Base-by-base conservation (phyloP, 2,329 filamentous ascomycete genomes). In the Erysiphe neolycopersici region DNA sequence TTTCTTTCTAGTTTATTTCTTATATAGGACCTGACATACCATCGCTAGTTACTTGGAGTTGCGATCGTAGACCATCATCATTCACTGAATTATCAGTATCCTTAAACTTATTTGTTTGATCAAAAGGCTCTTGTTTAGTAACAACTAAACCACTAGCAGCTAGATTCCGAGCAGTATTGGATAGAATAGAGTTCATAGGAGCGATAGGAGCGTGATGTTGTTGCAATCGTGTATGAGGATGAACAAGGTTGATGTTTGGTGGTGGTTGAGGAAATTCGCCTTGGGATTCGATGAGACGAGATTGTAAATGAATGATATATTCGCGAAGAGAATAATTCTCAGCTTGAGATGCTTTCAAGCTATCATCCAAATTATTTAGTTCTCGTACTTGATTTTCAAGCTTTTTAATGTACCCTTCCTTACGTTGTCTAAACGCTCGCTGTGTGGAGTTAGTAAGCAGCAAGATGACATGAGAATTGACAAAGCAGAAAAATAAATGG, bases 391-490 rank as follows among this genome's bases (percentile, higher is more conserved):
- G 82, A 57, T 89, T 79, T 61, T 98, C 89, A 6, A 98, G 70
- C 59, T 92, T 91, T 65, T 92, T 92, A 60, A 98, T 98, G 59
- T 98, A 94, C 39, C 82, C 81, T 61, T 98, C 89, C 59, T 98
- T 98, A 49, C 89, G 79, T 62, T 95, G 85, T 37, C 89, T 81
- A 62, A 98, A 98, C 37, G 89, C 89, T 58, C 89, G 75, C 87
- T 98, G 55, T 60, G 50, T 56, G 54, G 45, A 46, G 39, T 40
- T 44, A 40, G 43, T 45, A 33, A 37, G 30, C 30, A 29, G 40
- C 42, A 30, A 44, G 56, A 58, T 57, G 56, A 56, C 56, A 56
- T 56, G 53, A 55, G 54, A 56, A 52, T 54, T 57, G 54, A 57
- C 53, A 58, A 57, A 55, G 53, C 56, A 57, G 52, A 47, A 49